Base-by-base conservation (phyloP, 352 stramenopile genomes). In the Phytophthora fragariae region DNA sequence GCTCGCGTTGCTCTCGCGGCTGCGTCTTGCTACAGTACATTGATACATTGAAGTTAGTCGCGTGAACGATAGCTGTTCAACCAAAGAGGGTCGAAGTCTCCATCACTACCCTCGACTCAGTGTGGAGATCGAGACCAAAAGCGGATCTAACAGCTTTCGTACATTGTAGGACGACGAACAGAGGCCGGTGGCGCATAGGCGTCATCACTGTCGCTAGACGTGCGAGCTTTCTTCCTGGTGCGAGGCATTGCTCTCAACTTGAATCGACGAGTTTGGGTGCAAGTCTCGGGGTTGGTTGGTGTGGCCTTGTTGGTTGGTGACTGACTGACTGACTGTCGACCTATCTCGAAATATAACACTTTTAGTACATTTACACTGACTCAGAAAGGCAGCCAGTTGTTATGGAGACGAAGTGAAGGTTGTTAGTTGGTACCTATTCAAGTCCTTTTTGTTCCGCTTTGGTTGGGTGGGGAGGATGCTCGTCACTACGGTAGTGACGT, bases 101-200 rank as follows among this genome's bases (percentile, higher is more conserved):
- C 17, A 24, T 24, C 17, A 52, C 15, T 19, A 4, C 33, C 57
- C 24, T 57, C 47, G 57, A 49, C 46, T 17, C 24, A n/a, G 39
- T 37, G 33, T 57, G 29, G n/a, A 52, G 17, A 33, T 46, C 21
- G 7, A 35, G 31, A 44, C 19, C n/a, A 15, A 62, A 29, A 64
- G 55, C 35, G 52, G 66, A 71, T 80, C 44, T 19, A 63, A 19
- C 6, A 52, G 8, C 1, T 55, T 74, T 72, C 63, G 72, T 80
- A 82, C 76, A 77, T 72, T 77, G 67, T 59, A 64, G 64, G 62
- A n/a, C 72, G 68, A 41, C 76, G 72, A 64, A 55, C 68, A 7
- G 72, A 75, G 57, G 68, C 64, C 17, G 76, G 54, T 62, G 76
- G 75, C 24, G 60, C 56, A 62, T 72, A 79, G 24, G 24, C 56